Percentiles rank a stretch among this genome's conserved stretches.
Evolutionary conservation across 2,329 filamentous ascomycete genomes (phyloP).

Genomic region (Phaeophleospora eucalypticola): DNA sequence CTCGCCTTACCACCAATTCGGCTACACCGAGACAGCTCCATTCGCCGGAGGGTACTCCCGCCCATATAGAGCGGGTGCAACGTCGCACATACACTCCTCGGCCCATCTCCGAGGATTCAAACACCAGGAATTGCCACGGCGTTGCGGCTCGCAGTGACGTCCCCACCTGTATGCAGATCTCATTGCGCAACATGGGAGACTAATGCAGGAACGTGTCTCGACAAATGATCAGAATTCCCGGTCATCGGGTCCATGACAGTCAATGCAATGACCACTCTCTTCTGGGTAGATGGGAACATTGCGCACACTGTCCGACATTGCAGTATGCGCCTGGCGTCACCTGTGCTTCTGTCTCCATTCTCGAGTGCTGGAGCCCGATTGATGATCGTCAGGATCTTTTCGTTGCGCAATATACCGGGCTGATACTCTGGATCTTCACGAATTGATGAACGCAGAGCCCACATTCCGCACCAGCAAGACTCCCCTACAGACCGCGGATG

Average conservation of each 20-base stretch:
- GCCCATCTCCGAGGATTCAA: slow-evolving; percentile 18
- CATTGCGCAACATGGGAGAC: slow-evolving; percentile 26
- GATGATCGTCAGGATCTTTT: neutral
- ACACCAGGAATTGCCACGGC: slow-evolving; percentile 20
- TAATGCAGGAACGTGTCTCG: slow-evolving; percentile 31
- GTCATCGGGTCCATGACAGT: slow-evolving; percentile 19
- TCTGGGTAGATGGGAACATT: neutral
- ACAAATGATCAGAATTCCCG: slow-evolving; percentile 11
- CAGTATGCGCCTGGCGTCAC: neutral
- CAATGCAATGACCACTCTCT: slow-evolving; percentile 5
- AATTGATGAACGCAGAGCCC: slow-evolving; percentile 3
- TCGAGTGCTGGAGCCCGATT: slow-evolving; percentile 2
- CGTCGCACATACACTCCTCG: slow-evolving; percentile 21
- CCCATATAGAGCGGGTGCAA: slow-evolving; percentile 22
- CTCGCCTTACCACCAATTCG: slow-evolving; percentile 15
- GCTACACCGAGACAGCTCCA: slow-evolving; percentile 17
- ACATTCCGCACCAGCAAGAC: no score
- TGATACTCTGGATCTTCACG: neutral
- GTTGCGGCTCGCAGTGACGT: slow-evolving; percentile 16
- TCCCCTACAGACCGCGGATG: no score
- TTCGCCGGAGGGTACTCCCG: slow-evolving; percentile 13
- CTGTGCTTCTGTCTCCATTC: neutral
- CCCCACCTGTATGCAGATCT: slow-evolving; percentile 19
- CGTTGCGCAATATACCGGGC: slow-evolving; percentile 1
- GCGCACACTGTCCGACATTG: neutral